Evolutionary conservation across 805 yeast species (phyloP), one percentile per base, ranked within the genome.

Genomic region (Yamadazyma nakazawae): DNA sequence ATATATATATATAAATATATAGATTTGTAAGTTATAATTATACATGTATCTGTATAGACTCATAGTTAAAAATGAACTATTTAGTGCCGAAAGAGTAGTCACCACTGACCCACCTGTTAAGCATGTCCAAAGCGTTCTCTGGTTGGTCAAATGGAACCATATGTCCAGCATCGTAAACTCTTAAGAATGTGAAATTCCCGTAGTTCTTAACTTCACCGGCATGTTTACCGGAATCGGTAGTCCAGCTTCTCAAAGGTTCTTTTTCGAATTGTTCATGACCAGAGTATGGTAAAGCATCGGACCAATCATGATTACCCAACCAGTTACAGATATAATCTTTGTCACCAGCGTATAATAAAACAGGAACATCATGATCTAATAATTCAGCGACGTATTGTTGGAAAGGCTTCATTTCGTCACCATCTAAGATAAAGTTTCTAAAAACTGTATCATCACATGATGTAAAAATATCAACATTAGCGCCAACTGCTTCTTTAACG

Each of bases 131-230:
- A 2, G 96, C 71, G 59, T 76, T 75, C 57, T 79, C 82, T 16
- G 97, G 96, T 71, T 86, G 92, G 68, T 91, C 91, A 59, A 70
- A 84, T 14, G 97, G 97, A 52, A 89, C 96, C 97, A 91, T 90
- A 69, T 92, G 97, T 24, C 97, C 97, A 43, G 95, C 97, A 52
- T 82, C 92, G 59, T 75, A 91, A 9, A 91, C 80, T 64, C 96
- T 79, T 64, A 88, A 74, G 72, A 85, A 92, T 3, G 96, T 86
- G 56, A 91, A 81, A 49, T 79, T 75, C 40, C 83, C 83, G 54
- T 74, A 78, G 59, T 80, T 84, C 72, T 88, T 89, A 25, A 83
- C 84, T 58, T 85, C 81, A 49, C 98, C 98, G 21, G 81, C 78
- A 52, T 70, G 65, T 44, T 75, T 74, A 39, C 76, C 80, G 6